A percentile compares a stretch with the other conserved stretches of the same genome.
Evolutionary conservation across 371 early-diverging fungal species (phyloP).

Genomic region (Chytridium lagenaria): DNA sequence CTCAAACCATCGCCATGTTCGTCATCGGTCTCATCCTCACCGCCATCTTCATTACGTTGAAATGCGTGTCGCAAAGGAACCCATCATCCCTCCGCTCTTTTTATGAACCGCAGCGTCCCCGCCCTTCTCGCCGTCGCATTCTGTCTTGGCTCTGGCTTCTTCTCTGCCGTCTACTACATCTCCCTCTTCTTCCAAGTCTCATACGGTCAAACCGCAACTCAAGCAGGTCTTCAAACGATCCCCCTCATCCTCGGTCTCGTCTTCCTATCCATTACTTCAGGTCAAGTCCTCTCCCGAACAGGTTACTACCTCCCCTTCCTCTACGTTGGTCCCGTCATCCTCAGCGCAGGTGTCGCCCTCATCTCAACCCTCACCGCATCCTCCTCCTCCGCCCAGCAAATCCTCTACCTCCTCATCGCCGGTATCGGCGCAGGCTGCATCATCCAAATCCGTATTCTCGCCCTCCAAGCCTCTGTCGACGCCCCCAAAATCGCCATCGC

Average conservation of each 20-base stretch:
- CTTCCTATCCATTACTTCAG: conserved; percentile 58
- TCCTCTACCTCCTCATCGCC: conserved; percentile 55
- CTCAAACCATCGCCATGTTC: conserved; percentile 45
- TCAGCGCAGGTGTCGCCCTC: conserved; percentile 56
- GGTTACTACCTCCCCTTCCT: conserved; percentile 61
- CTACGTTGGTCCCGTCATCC: conserved; percentile 57
- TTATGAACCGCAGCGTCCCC: conserved; percentile 42
- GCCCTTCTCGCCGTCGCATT: conserved; percentile 56
- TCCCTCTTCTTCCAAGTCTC: conserved; percentile 36
- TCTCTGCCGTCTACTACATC: conserved; percentile 32
- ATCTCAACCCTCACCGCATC: conserved; percentile 55
- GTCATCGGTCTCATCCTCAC: conserved; percentile 25
- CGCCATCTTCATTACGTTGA: conserved; percentile 42
- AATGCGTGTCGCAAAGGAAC: conserved; percentile 40
- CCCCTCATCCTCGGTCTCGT: conserved; percentile 67
- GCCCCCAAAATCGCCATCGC: conserved; percentile 64
- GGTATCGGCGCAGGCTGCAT: conserved; percentile 59
- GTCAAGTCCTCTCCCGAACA: conserved; percentile 56
- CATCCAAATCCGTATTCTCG: conserved; percentile 56
- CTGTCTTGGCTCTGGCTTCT: conserved; percentile 68
- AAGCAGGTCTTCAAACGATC: conserved; percentile 68
- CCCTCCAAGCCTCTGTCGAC: conserved; percentile 57
- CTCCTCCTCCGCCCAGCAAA: conserved; percentile 51
- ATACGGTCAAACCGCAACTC: conserved; percentile 27
- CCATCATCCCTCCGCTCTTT: conserved; percentile 48